phyloP scores from a whole-genome alignment of 164 flowering plant genomes.

The Vitis vinifera region ASM3070453v1 NC_081817.1:434501-435000 shows the following conservation, averaged over 20 bases:
- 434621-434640: too few relatives aligned
- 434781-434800: constrained; percentile 5
- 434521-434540: too few relatives aligned
- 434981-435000: neutral
- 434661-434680: too few relatives aligned
- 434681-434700: too few relatives aligned
- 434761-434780: constrained; percentile 3
- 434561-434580: too few relatives aligned
- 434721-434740: neutral
- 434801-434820: constrained; percentile 16
- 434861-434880: constrained; percentile 15
- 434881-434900: constrained; percentile 20
- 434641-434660: too few relatives aligned
- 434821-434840: constrained; percentile 32
- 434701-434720: too few relatives aligned
- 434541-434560: too few relatives aligned
- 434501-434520: too few relatives aligned
- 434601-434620: too few relatives aligned
- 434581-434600: too few relatives aligned
- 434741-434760: constrained; percentile 27
- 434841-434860: constrained; percentile 11
- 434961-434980: neutral
- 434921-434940: constrained; percentile 23
- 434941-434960: constrained; percentile 1
- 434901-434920: constrained; percentile 49